Base-by-base conservation (phyloP, 225 moss, liverwort and hornwort species). In the Physcomitrium patens region DNA sequence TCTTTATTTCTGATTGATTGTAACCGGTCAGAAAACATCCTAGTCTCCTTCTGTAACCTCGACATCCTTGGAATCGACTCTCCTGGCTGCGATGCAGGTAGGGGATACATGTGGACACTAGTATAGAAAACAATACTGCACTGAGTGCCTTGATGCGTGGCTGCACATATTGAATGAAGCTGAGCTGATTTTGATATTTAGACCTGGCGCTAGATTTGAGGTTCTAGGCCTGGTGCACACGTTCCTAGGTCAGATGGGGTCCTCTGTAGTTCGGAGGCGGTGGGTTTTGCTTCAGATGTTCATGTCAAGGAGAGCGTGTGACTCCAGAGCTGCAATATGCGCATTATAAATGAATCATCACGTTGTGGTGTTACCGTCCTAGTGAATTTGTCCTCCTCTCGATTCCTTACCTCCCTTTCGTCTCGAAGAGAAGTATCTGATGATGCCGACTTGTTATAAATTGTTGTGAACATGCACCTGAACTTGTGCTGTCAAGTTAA, bases 1-100 rank as follows among this genome's bases (percentile, higher is more conserved):
- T 85, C 80, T 79, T 80, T 76, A 66, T 46, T 70, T 81, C 70
- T 73, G 78, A 76, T 70, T 45, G 77, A 71, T 53, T 58, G 74
- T 74, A 78, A 61, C 59, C 14, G 72, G 76, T 69, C 26, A 11
- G 57, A 75, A 26, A 18, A 44, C 26, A 41, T 20, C 17, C 63
- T 12, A 17, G 1, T 60, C 27, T 58, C 15, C 20, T 44, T 47
- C 63, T 48, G 19, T 37, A 42, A 12, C 67, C 45, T 24, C 24
- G 70, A n/a, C 51, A 22, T 37, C 63, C 43, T 4, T 18, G 43
- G 23, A 37, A 4, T 37, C 31, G 24, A 15, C 14, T 43, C 5
- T 55, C 14, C 54, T 54, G 71, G 31, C 23, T 51, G 26, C 26
- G 62, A 27, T 27, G 41, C 63, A 56, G 70, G 19, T n/a, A 24